Conservation (phyloP, 1,139 yeast species). For the Debaryomycetaceae sp. region DNA sequence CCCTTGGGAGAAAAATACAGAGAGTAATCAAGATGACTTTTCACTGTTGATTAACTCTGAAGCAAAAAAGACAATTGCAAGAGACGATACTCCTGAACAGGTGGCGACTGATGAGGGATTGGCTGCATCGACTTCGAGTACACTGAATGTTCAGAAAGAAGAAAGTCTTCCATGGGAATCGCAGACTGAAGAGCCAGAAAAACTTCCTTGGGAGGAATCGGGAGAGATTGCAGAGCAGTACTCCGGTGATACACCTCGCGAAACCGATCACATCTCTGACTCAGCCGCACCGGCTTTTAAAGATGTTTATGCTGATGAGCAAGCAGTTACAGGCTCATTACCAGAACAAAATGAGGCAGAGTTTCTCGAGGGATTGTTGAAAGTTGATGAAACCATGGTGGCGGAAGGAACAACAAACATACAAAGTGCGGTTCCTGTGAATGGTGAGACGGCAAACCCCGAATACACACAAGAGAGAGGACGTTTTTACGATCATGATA, state of each 20-base stretch:
- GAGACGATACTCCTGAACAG: no score
- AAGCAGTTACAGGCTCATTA: neutral
- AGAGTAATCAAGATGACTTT: neutral
- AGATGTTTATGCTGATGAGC: neutral
- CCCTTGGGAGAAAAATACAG: constrained; percentile 2
- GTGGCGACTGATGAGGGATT: neutral
- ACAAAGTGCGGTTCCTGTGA: neutral
- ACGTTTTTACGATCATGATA: neutral
- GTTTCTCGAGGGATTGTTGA: neutral
- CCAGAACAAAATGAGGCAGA: neutral
- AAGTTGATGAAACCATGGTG: neutral
- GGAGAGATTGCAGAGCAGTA: neutral
- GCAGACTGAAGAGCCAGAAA: constrained; percentile 1
- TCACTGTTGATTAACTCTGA: neutral
- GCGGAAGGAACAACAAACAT: neutral
- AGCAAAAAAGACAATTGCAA: neutral
- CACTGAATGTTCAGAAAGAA: neutral
- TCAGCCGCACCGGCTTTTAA: neutral
- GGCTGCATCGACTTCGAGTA: neutral
- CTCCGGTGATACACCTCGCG: neutral
- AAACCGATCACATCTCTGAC: no score
- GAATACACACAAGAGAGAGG: neutral
- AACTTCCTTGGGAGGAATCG: constrained; percentile 6
- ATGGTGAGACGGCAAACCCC: neutral
- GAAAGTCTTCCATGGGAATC: constrained; percentile 9